A percentile compares a stretch with the other conserved stretches of the same genome.
Conservation (phyloP, 805 yeast species). For the Candida patagonica region DNA sequence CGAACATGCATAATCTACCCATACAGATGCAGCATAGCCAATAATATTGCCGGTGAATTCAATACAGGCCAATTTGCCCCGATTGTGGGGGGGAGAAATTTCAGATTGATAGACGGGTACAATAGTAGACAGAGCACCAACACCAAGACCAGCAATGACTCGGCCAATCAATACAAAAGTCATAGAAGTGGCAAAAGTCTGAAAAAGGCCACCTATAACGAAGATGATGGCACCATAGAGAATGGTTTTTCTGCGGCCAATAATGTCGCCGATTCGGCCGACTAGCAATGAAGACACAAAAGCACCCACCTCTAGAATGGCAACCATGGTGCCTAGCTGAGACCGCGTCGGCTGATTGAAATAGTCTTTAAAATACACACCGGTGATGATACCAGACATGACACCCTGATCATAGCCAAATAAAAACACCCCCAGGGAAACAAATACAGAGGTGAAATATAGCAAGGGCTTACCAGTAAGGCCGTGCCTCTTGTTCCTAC, state of each 20-base stretch:
- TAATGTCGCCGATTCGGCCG: constrained; percentile 65
- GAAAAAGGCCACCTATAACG: constrained; percentile 23
- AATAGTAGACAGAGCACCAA: constrained; percentile 73
- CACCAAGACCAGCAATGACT: constrained; percentile 61
- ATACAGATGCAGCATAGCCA: constrained; percentile 75
- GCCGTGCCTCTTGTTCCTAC: constrained; percentile 10
- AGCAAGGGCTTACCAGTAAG: constrained; percentile 30
- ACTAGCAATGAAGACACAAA: constrained; percentile 68
- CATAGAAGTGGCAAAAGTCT: constrained; percentile 22
- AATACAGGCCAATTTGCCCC: constrained; percentile 79
- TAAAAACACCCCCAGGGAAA: constrained; percentile 44
- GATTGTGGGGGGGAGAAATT: constrained; percentile 75
- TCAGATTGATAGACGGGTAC: constrained; percentile 87
- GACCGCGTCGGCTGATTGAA: constrained; percentile 68
- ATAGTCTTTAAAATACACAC: constrained; percentile 56
- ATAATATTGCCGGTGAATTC: constrained; percentile 80
- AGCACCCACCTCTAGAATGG: constrained; percentile 84
- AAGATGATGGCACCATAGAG: constrained; percentile 54
- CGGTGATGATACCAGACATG: constrained; percentile 78
- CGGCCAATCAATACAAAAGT: constrained; percentile 46
- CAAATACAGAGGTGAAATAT: constrained; percentile 36
- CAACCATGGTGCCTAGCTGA: constrained; percentile 76
- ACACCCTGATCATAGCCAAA: constrained; percentile 88
- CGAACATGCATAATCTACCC: constrained; percentile 77
- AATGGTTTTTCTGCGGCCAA: constrained; percentile 75